A percentile compares a stretch with the other conserved stretches of the same genome.
Conservation (phyloP, 2,329 filamentous ascomycete genomes). For the Colletotrichum lini region DNA sequence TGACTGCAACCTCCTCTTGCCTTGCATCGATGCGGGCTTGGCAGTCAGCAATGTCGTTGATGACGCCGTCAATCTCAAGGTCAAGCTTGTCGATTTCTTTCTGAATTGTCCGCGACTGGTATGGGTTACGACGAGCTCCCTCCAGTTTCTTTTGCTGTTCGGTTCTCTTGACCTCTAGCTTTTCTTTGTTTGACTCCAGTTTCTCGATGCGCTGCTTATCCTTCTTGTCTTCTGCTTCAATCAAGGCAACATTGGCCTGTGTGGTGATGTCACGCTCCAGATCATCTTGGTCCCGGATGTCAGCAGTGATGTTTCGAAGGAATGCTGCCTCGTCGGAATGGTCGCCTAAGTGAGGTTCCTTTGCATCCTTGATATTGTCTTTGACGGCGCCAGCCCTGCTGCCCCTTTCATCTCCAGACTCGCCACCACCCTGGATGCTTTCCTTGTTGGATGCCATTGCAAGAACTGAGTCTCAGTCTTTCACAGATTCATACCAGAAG, state of each 20-base stretch:
- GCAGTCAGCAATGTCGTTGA: constrained; percentile 85
- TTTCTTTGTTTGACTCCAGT: constrained; percentile 66
- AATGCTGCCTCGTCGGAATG: constrained; percentile 29
- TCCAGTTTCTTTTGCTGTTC: constrained; percentile 65
- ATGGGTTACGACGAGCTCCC: constrained; percentile 59
- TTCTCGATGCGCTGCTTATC: constrained; percentile 75
- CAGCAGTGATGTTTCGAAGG: constrained; percentile 45
- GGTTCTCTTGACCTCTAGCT: constrained; percentile 76
- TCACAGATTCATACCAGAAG: not conserved
- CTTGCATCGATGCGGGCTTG: constrained; percentile 84
- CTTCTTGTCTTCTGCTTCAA: constrained; percentile 74
- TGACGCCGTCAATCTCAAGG: constrained; percentile 73
- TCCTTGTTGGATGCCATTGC: constrained; percentile 7
- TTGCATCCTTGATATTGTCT: not conserved
- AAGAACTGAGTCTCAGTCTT: not conserved
- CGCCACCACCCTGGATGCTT: not conserved
- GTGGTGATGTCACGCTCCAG: constrained; percentile 87
- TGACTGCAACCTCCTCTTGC: constrained; percentile 67
- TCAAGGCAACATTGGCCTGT: constrained; percentile 72
- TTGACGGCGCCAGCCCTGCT: not conserved
- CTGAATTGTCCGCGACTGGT: constrained; percentile 70
- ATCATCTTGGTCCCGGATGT: constrained; percentile 89
- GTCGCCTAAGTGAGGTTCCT: not conserved
- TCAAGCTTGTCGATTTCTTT: constrained; percentile 78
- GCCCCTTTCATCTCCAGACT: not conserved